phyloP scores from a whole-genome alignment of 164 flowering plant genomes.

The Liquidambar formosana region DNA sequence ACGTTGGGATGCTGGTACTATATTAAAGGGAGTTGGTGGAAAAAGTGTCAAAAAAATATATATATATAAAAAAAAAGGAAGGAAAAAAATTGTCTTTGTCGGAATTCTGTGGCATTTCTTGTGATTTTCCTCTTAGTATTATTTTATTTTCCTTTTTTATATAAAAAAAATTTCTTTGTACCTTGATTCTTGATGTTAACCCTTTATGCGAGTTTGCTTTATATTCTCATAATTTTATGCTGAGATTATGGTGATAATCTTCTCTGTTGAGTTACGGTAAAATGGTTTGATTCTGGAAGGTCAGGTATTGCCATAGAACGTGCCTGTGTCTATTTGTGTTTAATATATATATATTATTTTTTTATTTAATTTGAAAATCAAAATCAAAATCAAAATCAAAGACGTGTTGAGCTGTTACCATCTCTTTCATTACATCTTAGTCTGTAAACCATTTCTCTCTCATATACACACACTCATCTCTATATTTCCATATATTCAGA shows the following conservation, averaged over 20 bases:
- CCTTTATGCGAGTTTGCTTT: too few relatives aligned
- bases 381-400: slow-evolving; percentile 27
- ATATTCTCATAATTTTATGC: too few relatives aligned
- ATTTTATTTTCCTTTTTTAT: too few relatives aligned
- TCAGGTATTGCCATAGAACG: neutral
- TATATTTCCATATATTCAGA: neutral
- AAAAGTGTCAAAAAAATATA: neutral
- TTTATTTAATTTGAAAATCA: neutral
- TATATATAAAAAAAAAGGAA: neutral
- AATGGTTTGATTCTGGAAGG: neutral
- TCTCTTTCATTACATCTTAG: slow-evolving; percentile 11
- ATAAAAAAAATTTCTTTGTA: too few relatives aligned
- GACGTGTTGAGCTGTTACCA: slow-evolving; percentile 62
- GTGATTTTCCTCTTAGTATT: too few relatives aligned
- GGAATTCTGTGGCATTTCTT: too few relatives aligned
- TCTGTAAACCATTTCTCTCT: slow-evolving; percentile 12
- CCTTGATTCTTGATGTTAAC: too few relatives aligned
- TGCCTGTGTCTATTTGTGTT: neutral
- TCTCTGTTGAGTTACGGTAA: too few relatives aligned
- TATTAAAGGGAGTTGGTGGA: neutral
- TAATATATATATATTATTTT: neutral
- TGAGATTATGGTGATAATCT: too few relatives aligned
- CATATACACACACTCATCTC: neutral
- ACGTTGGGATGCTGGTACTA: neutral
- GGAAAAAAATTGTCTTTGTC: too few relatives aligned